phyloP scores from a whole-genome alignment of 2,329 filamentous ascomycete species.

The Huntiella savannae region DNA sequence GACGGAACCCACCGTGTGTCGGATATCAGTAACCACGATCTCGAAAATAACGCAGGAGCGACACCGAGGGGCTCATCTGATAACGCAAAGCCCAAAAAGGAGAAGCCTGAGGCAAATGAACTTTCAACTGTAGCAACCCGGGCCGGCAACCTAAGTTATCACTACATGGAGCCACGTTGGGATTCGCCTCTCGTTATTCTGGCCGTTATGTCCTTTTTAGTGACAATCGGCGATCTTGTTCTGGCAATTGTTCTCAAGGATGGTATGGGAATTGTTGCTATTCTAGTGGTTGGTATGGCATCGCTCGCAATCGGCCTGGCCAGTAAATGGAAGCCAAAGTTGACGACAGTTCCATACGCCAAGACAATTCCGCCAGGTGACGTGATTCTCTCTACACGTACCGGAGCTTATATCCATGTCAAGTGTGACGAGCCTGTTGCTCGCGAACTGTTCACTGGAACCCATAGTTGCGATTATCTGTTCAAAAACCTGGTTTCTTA shows the following conservation, averaged over 20 bases:
- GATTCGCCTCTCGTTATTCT: constrained; percentile 36
- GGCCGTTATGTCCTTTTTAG: constrained; percentile 30
- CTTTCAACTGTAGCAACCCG: no score
- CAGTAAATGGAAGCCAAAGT: constrained; percentile 35
- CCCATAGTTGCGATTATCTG: constrained; percentile 38
- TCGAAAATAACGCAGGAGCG: no score
- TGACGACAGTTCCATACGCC: constrained; percentile 30
- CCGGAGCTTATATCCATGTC: constrained; percentile 39
- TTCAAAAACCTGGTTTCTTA: constrained; percentile 26
- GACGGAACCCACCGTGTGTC: no score
- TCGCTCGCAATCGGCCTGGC: constrained; percentile 36
- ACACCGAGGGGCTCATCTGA: no score
- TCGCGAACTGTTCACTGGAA: constrained; percentile 42
- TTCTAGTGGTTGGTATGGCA: constrained; percentile 31
- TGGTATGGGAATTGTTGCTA: constrained; percentile 22
- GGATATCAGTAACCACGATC: no score
- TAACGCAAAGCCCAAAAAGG: no score
- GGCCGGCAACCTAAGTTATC: not conserved
- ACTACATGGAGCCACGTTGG: constrained; percentile 28
- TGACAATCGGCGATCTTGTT: constrained; percentile 26
- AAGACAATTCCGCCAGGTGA: constrained; percentile 34
- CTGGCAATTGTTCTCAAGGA: constrained; percentile 21
- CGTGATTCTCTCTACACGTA: constrained; percentile 40
- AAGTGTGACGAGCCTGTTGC: constrained; percentile 39
- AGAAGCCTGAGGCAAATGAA: no score